Base-by-base conservation (phyloP, 2,329 filamentous ascomycete species). In the Curvularia sp. region DNA sequence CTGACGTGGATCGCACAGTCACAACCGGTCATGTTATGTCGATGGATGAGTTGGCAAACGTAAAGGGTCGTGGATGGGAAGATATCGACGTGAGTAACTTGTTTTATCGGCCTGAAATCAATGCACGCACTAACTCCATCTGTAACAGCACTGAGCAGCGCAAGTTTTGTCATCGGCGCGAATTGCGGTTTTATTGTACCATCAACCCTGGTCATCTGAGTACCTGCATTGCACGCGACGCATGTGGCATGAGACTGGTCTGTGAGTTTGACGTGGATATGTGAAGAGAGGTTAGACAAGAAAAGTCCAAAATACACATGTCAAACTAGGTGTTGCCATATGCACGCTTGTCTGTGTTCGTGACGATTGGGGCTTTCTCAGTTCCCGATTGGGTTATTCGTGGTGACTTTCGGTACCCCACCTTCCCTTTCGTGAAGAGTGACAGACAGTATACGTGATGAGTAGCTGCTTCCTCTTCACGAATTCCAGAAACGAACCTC, bases 41-140 rank as follows among this genome's bases (percentile, higher is more conserved):
- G 1, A 87, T 89, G 74, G 90, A 94, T 56, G 93, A 97, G 77
- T 84, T 98, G 63, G 83, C 89, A 66, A 88, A 91, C 54, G 93
- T 98, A 28, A 89, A 95, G 76, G 94, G 94, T 62, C 86, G 94
- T 66, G 90, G 92, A 67, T 97, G 94, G 93, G 93, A 96, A 80
- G 93, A 87, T 65, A 79, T 84, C 50, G 86, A 88, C 63, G 77
- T 79, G 73, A 64, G 77, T 75, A 44, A 39, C 53, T 51, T 42
- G 54, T 64, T 50, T 61, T 49, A 28, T 49, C 49, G 15, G 49
- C 53, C 24, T 50, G 46, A 55, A 58, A 6, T 18, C 41, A 13
- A 10, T 10, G 8, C 47, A n/a, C 39, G 31, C 41, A 62, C 68
- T 75, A 61, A 75, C 68, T 63, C 52, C 55, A 67, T 64, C 53